Base-by-base conservation (phyloP, 306 rosid species). In the Geum urbanum region DNA sequence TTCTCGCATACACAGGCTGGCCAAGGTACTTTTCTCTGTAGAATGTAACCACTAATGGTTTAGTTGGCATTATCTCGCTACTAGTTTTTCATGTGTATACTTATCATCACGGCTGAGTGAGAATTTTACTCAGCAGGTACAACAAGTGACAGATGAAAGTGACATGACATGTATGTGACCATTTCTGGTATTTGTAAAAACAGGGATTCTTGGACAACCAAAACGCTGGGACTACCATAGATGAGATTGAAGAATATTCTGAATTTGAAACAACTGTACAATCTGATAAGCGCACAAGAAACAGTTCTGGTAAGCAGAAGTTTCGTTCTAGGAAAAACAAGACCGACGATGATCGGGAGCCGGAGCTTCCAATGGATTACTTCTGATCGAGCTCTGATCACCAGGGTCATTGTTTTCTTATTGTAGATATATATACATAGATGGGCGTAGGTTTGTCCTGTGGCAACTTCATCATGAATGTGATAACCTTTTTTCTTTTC, bases 311-410 rank as follows among this genome's bases (percentile, higher is more conserved):
- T 54, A 69, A 80, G 62, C 84, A 78, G 82, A 85, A 78, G 82
- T 68, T 77, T 46, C 77, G 71, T 55, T 70, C 20, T 49, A 83
- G 77, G 78, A 81, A 81, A 49, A 83, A 77, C 80, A 87, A 83
- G 55, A 54, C 62, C 41, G 80, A 82, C 40, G 96, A 88, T 75
- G 86, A 92, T 59, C 86, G 88, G 97, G 98, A 87, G 74, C 90
- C 86, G 88, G 98, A 87, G 75, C 90, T 88, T 69, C 98, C 98
- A 9, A 88, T 85, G 90, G 98, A 92, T 77, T 92, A 82, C 77
- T 78, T 90, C 43, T 92, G 77, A 32, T 1, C 37, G 37, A 88
- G 61, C 75, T 74, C 43, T 43, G 32, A 12, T 27, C 9, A 32
- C 14, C 45, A 6, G 43, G 40, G 50, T 1, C 74, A 72, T 60